phyloP scores from a whole-genome alignment of 2,329 filamentous ascomycete species.

The Incumbomyces lentus region DNA sequence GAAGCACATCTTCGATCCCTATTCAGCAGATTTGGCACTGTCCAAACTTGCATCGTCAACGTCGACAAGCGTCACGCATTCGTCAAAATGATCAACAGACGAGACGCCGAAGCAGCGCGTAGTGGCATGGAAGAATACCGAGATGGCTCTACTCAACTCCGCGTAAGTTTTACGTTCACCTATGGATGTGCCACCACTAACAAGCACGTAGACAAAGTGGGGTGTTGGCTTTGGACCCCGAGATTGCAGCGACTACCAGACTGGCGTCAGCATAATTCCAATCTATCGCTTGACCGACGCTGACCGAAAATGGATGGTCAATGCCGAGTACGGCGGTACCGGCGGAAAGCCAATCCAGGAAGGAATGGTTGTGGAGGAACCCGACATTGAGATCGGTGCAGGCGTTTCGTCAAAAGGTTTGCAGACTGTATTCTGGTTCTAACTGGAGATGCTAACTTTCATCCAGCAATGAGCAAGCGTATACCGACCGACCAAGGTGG shows the following conservation, averaged over 20 bases:
- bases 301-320: conserved; percentile 94
- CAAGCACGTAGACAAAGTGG: conserved; percentile 68
- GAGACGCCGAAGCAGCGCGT: conserved; percentile 74
- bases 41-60: conserved; percentile 97
- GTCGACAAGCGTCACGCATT: conserved; percentile 97
- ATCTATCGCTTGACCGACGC: conserved; percentile 89
- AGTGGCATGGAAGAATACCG: conserved; percentile 75
- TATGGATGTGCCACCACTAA: conserved; percentile 19
- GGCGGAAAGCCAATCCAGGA: conserved; percentile 70
- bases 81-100: conserved; percentile 92
- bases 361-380: conserved; percentile 87
- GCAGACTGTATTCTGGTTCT: conserved; percentile 9
- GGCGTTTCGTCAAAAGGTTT: conserved; percentile 86
- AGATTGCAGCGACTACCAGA: conserved; percentile 93
- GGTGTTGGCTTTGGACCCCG: conserved; percentile 93
- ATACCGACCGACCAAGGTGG: conserved; percentile 42
- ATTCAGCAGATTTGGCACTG: conserved; percentile 71
- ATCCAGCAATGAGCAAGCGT: conserved; percentile 39
- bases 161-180: conserved; percentile 42
- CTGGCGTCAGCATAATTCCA: conserved; percentile 84
- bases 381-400: conserved; percentile 95
- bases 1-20: conserved; percentile 73
- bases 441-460: conserved; percentile 13
- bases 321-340: conserved; percentile 83
- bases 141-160: conserved; percentile 60